Percentiles rank a stretch among this genome's conserved stretches.
Conservation (phyloP, 352 stramenopile genomes). For the Phytophthora uliginosa region DNA sequence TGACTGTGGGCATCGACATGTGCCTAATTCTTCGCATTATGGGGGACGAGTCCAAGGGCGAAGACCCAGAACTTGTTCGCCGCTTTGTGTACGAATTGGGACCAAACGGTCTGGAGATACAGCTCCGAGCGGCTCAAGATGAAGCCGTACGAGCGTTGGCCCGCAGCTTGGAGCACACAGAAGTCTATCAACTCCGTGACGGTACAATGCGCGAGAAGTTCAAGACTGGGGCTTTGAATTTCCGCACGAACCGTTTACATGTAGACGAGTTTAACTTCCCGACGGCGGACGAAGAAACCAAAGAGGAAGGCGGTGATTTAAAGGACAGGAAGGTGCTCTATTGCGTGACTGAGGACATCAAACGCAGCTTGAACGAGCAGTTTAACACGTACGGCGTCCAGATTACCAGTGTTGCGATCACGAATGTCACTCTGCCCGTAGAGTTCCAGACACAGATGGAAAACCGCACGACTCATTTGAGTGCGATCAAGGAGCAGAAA, state of each 20-base stretch:
- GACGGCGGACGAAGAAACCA: neutral
- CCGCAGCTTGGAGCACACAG: slow-evolving; percentile 84
- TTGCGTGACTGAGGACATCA: slow-evolving; percentile 73
- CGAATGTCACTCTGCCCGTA: slow-evolving; percentile 60
- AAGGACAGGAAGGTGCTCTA: slow-evolving; percentile 41
- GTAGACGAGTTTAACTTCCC: slow-evolving; percentile 27
- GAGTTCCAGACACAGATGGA: slow-evolving; percentile 76
- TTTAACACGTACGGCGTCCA: slow-evolving; percentile 77
- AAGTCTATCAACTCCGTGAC: slow-evolving; percentile 83
- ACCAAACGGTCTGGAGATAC: slow-evolving; percentile 79
- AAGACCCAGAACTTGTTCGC: slow-evolving; percentile 83
- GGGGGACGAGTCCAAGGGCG: slow-evolving; percentile 73
- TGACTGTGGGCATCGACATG: slow-evolving; percentile 89
- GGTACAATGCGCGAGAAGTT: slow-evolving; percentile 68
- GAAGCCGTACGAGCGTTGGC: slow-evolving; percentile 82
- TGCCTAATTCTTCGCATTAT: slow-evolving; percentile 88
- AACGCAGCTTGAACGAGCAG: slow-evolving; percentile 68
- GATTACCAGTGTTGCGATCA: slow-evolving; percentile 76
- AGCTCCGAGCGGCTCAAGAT: slow-evolving; percentile 80
- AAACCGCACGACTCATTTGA: slow-evolving; percentile 72
- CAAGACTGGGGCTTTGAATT: slow-evolving; percentile 47
- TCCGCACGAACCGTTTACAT: slow-evolving; percentile 20
- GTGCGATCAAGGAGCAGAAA: slow-evolving; percentile 72
- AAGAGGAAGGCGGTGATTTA: slow-evolving; percentile 13
- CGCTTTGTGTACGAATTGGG: slow-evolving; percentile 89